Evolutionary conservation across 306 rosid species (phyloP), one percentile per base, ranked within the genome.

Genomic region (Hippophae tibetana): DNA sequence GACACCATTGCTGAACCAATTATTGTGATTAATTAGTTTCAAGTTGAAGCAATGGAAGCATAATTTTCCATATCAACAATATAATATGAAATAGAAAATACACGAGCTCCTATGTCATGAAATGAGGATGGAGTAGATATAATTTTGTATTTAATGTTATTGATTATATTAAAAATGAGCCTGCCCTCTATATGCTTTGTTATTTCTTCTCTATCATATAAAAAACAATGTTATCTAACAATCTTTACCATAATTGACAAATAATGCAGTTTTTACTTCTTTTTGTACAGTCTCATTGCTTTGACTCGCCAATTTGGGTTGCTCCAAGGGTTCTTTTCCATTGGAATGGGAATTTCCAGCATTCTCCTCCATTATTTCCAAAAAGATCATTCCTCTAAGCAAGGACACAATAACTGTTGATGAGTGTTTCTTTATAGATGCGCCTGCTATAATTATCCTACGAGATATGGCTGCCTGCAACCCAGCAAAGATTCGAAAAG

Each of bases 221-320:
- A 31, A 31, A 4, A 31, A 31, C 44, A 54, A 57, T 12, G 58
- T 27, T 66, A 59, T 27, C 65, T 43, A 52, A 64, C 40, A 18
- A 50, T 58, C 61, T 89, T 73, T 56, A 90, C 97, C 97, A 54
- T 79, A 84, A 79, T 90, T 90, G 69, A 87, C 81, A 77, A 75
- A 87, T 13, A 54, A 55, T 12, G 85, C 67, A 59, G 90, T 47
- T 62, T 66, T 69, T 58, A 69, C 43, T 57, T 84, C 78, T 67
- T 74, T 80, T 69, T 80, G 77, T 49, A 79, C 73, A 41, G 78
- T 54, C 61, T 69, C 74, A 61, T 82, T 84, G 41, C 58, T 78
- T 62, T 77, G 79, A 74, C 75, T 77, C 63, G 77, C 67, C 46
- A 83, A 12, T 60, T 75, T 72, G 41, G 82, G 58, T 62, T 83